These are phyloP conservation scores for Abrus pulchellus DNA, from an alignment of 306 rosid genomes.

Conservation along the genomic window DNA sequence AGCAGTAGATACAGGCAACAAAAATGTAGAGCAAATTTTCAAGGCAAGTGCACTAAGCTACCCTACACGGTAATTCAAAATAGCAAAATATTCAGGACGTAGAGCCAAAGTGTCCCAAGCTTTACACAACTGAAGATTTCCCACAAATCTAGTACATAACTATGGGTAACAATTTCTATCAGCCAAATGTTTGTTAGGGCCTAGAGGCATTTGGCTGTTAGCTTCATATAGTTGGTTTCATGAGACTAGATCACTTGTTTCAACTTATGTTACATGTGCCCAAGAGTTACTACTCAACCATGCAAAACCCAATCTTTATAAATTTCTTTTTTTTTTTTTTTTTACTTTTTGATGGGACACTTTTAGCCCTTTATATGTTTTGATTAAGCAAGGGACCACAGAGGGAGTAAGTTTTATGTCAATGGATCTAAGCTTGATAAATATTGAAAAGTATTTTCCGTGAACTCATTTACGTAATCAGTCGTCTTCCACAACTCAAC, in stretches of 20 bases:
- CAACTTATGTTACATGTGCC: slow-evolving; percentile 6
- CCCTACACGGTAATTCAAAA: slow-evolving; percentile 12
- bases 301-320: slow-evolving; percentile 34
- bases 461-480: slow-evolving; percentile 26
- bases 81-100: slow-evolving; percentile 14
- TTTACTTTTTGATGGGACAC: slow-evolving; percentile 27
- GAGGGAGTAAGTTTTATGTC: slow-evolving; percentile 33
- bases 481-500: slow-evolving; percentile 37
- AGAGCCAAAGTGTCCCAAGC: slow-evolving; percentile 13
- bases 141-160: slow-evolving; percentile 16
- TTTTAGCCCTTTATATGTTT: slow-evolving; percentile 40
- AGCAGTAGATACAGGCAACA: background rate
- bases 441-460: background rate
- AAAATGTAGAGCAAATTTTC: slow-evolving; percentile 3
- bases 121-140: slow-evolving; percentile 22
- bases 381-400: slow-evolving; percentile 38
- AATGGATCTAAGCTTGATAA: slow-evolving; percentile 41
- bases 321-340: slow-evolving; percentile 3
- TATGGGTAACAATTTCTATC: slow-evolving; percentile 18
- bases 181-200: background rate
- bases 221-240: slow-evolving; percentile 20
- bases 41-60: slow-evolving; percentile 24
- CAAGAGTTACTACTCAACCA: slow-evolving; percentile 19
- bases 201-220: background rate
- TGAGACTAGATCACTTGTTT: slow-evolving; percentile 15